Conservation (phyloP, 2,329 filamentous ascomycete genomes). For the Domatiomyces catenatus region DNA sequence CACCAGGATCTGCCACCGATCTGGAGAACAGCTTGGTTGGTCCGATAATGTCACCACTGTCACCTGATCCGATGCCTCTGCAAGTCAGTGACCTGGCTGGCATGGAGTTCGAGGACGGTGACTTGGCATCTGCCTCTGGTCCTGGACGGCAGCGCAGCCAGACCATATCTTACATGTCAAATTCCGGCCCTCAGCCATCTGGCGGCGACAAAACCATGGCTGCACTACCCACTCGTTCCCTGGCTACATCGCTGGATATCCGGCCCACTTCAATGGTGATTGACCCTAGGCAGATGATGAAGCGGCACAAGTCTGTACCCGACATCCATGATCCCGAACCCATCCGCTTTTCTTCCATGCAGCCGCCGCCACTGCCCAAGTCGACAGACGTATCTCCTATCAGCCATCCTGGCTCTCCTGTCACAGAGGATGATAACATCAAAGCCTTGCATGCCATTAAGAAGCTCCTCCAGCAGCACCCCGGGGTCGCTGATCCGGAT, state of each 20-base stretch:
- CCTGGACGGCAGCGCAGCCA: constrained; percentile 70
- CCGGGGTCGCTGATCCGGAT: constrained; percentile 57
- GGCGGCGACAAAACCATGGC: constrained; percentile 11
- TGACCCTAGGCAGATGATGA: constrained; percentile 24
- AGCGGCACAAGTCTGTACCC: constrained; percentile 30
- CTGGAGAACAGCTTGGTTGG: constrained; percentile 31
- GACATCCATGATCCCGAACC: constrained; percentile 32
- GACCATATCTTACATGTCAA: constrained; percentile 56
- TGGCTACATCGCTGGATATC: constrained; percentile 11
- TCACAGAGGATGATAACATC: constrained; percentile 67
- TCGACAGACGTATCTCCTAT: constrained; percentile 33
- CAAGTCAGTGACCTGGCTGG: constrained; percentile 4
- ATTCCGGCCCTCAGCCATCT: constrained; percentile 32
- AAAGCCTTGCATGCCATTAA: constrained; percentile 68
- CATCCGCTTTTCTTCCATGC: constrained; percentile 24
- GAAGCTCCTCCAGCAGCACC: constrained; percentile 61
- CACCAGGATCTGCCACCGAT: constrained; percentile 39
- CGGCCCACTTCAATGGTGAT: constrained; percentile 17
- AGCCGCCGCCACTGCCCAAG: constrained; percentile 25
- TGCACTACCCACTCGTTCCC: constrained; percentile 15
- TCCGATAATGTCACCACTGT: constrained; percentile 7
- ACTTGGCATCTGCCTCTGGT: constrained; percentile 30
- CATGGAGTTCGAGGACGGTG: neutral
- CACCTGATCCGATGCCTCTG: constrained; percentile 4
- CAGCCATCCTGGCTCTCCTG: constrained; percentile 41